Evolutionary conservation across 805 yeast genomes (phyloP).

Genomic region (Debaryomyces prosopidis): DNA sequence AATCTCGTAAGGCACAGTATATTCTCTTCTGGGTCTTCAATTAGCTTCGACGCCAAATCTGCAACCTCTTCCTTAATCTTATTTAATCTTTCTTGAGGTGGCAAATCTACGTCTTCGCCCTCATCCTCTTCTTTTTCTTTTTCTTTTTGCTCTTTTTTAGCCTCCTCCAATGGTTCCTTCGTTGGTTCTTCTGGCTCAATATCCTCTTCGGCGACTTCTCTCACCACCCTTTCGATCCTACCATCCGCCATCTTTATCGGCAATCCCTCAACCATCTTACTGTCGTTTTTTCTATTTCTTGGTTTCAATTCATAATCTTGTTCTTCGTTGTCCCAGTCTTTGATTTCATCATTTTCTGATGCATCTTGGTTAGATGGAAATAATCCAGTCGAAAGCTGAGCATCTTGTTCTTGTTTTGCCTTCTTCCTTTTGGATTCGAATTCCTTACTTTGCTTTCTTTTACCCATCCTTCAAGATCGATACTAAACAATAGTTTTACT

Average conservation of each 20-base stretch:
- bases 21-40: slow-evolving; percentile 90
- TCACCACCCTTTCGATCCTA: slow-evolving; percentile 64
- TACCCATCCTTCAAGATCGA: slow-evolving; percentile 24
- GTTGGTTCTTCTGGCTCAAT: slow-evolving; percentile 11
- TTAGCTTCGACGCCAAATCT: slow-evolving; percentile 68
- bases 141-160: slow-evolving; percentile 21
- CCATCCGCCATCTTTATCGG: slow-evolving; percentile 81
- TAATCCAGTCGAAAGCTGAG: slow-evolving; percentile 36
- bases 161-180: slow-evolving; percentile 9
- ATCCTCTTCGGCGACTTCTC: slow-evolving; percentile 21
- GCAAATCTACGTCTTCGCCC: slow-evolving; percentile 46
- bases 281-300: slow-evolving; percentile 49
- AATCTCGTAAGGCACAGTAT: slow-evolving; percentile 62
- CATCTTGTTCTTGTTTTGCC: slow-evolving; percentile 41
- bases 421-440: slow-evolving; percentile 35
- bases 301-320: slow-evolving; percentile 79
- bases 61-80: slow-evolving; percentile 84
- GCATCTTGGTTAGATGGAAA: slow-evolving; percentile 19
- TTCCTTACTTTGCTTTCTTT: slow-evolving; percentile 26
- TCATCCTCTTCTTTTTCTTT: slow-evolving; percentile 32
- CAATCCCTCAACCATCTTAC: slow-evolving; percentile 61
- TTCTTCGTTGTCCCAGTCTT: slow-evolving; percentile 69
- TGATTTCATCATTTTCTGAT: slow-evolving; percentile 16
- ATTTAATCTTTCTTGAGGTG: slow-evolving; percentile 54
- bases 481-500: not conserved